A percentile compares a stretch with the other conserved stretches of the same genome.
Conservation (phyloP, 352 stramenopile genomes). For the Plasmopara halstedii region DNA sequence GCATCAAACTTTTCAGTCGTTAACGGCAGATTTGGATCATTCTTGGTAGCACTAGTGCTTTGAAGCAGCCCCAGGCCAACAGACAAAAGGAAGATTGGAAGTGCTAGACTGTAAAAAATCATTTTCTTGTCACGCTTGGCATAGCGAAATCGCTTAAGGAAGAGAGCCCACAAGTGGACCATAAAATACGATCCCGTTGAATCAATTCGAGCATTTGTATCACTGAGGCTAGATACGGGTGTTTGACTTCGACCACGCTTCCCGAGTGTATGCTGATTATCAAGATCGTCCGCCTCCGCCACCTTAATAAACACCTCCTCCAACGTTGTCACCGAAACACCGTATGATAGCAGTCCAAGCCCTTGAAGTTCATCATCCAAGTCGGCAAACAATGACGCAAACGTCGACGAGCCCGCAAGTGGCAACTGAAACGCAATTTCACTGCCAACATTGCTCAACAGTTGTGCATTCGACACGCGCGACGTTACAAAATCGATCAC, state of each 20-base stretch:
- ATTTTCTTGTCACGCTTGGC: slow-evolving; percentile 55
- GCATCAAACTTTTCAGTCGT: slow-evolving; percentile 15
- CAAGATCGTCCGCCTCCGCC: slow-evolving; percentile 31
- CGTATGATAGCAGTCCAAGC: slow-evolving; percentile 45
- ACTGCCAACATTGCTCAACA: slow-evolving; percentile 62
- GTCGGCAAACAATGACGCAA: slow-evolving; percentile 50
- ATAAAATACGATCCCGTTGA: slow-evolving; percentile 19
- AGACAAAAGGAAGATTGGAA: slow-evolving; percentile 49
- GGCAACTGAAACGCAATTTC: slow-evolving; percentile 71
- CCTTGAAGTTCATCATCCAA: slow-evolving; percentile 37
- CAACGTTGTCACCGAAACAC: slow-evolving; percentile 79
- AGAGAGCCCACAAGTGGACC: slow-evolving; percentile 34
- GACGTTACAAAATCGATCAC: slow-evolving; percentile 30
- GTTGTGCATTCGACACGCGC: slow-evolving; percentile 26
- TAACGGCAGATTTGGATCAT: slow-evolving; percentile 37
- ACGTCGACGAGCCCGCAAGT: slow-evolving; percentile 32
- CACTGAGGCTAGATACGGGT: slow-evolving; percentile 5
- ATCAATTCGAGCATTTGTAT: slow-evolving; percentile 1
- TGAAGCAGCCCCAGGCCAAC: slow-evolving; percentile 45
- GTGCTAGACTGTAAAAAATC: slow-evolving; percentile 43
- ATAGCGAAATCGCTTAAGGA: slow-evolving; percentile 56
- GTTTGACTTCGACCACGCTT: slow-evolving; percentile 12
- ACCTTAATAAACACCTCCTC: slow-evolving; percentile 82
- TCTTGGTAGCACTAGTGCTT: slow-evolving; percentile 22
- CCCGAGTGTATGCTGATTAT: slow-evolving; percentile 31